These are phyloP conservation scores for Groenewaldozyma tartarivorans DNA, from an alignment of 805 yeast species.

Conservation along the genomic window DNA sequence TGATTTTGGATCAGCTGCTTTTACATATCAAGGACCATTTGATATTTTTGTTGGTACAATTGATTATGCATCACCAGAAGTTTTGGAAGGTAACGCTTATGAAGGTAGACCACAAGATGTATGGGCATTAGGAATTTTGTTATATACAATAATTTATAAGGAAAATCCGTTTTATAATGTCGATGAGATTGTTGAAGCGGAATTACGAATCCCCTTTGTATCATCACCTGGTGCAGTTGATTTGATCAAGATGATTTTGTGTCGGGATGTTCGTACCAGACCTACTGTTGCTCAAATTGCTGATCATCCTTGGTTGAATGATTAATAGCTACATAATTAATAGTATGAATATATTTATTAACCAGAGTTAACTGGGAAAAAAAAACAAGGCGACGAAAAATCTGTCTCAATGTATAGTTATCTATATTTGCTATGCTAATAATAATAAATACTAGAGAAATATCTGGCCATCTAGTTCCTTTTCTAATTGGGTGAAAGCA, in stretches of 20 bases:
- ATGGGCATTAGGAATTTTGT: slow-evolving; percentile 90
- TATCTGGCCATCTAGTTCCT: too few species aligned
- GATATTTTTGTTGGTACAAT: slow-evolving; percentile 96
- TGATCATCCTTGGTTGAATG: slow-evolving; percentile 57
- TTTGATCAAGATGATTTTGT: slow-evolving; percentile 55
- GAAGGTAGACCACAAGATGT: slow-evolving; percentile 93
- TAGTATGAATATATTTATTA: background rate
- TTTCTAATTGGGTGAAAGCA: slow-evolving; percentile 24
- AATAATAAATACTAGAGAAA: background rate
- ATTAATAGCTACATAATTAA: too few species aligned
- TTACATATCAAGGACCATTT: slow-evolving; percentile 83
- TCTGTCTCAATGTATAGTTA: background rate
- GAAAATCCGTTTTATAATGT: slow-evolving; percentile 95
- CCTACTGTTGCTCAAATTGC: slow-evolving; percentile 67
- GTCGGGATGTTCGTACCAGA: slow-evolving; percentile 55
- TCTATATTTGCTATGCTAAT: background rate
- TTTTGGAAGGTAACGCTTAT: slow-evolving; percentile 76
- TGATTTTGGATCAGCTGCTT: slow-evolving; percentile 95
- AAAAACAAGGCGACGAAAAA: background rate
- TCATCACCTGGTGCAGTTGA: slow-evolving; percentile 50
- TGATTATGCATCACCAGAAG: slow-evolving; percentile 97
- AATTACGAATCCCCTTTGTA: slow-evolving; percentile 59
- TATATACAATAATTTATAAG: slow-evolving; percentile 83
- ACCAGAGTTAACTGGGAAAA: background rate
- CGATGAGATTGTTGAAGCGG: slow-evolving; percentile 92